Conservation (phyloP, 371 early-diverging fungal species). For the Dichotomocladium elegans region DNA sequence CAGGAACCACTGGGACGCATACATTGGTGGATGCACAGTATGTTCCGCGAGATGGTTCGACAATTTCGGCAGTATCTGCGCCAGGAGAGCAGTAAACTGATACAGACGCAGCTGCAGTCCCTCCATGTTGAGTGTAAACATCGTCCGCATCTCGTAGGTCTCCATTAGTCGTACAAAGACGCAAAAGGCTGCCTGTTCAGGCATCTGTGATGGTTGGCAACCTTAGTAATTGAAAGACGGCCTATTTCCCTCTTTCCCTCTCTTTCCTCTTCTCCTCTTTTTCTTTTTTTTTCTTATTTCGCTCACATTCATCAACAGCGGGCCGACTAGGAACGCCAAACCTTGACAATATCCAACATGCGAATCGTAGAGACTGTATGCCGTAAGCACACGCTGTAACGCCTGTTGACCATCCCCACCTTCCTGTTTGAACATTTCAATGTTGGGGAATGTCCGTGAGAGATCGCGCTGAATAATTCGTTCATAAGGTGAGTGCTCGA, state of each 20-base stretch:
- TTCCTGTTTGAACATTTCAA: constrained; percentile 81
- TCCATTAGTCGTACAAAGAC: constrained; percentile 77
- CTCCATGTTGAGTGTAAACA: constrained; percentile 78
- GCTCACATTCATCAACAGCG: constrained; percentile 84
- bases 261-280: too few species aligned
- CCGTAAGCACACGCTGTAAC: constrained; percentile 81
- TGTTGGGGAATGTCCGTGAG: constrained; percentile 86
- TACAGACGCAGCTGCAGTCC: constrained; percentile 75
- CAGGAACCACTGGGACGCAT: constrained; percentile 87
- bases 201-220: constrained; percentile 52
- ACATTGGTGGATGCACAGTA: constrained; percentile 80
- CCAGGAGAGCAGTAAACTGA: constrained; percentile 77
- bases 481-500: constrained; percentile 79
- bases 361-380: constrained; percentile 87
- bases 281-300: too few species aligned
- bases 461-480: constrained; percentile 89
- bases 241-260: too few species aligned
- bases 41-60: constrained; percentile 66
- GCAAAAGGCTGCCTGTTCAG: constrained; percentile 87
- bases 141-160: constrained; percentile 71
- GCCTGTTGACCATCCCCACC: constrained; percentile 84
- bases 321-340: constrained; percentile 88
- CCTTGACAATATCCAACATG: constrained; percentile 97
- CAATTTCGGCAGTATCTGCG: constrained; percentile 77
- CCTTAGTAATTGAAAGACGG: not conserved